A percentile compares a stretch with the other conserved stretches of the same genome.
phyloP scores from a whole-genome alignment of 2,329 filamentous ascomycete species.

The Penicillium rolfsii region DNA sequence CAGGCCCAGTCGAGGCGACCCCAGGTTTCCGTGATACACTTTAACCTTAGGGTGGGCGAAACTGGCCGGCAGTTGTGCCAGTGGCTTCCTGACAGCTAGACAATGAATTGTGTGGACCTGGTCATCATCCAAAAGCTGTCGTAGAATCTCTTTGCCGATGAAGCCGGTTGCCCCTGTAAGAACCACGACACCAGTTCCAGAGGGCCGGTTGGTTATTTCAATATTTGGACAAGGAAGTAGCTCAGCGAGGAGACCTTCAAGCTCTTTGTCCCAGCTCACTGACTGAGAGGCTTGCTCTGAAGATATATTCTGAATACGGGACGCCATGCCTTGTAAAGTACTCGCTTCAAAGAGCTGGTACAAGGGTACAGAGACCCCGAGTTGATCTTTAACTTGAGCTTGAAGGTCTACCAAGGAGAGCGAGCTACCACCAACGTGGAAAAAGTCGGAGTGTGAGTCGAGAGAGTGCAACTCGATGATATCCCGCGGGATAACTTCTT shows the following conservation, averaged over 20 bases:
- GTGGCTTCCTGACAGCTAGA: conserved; percentile 21
- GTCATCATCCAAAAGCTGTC: conserved; percentile 15
- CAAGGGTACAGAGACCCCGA: conserved; percentile 17
- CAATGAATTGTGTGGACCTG: conserved; percentile 18
- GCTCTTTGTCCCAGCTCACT: conserved; percentile 23
- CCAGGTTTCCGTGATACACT: conserved; percentile 21
- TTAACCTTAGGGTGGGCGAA: conserved; percentile 22
- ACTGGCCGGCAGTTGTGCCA: conserved; percentile 6
- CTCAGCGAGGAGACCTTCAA: conserved; percentile 6
- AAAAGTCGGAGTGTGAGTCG: conserved; percentile 23
- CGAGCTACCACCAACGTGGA: conserved; percentile 28
- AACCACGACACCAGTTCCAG: conserved; percentile 10
- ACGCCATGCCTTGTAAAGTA: conserved; percentile 23
- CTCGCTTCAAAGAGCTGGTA: conserved; percentile 25
- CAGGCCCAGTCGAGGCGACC: conserved; percentile 19
- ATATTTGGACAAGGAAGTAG: neutral
- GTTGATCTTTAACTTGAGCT: conserved; percentile 16
- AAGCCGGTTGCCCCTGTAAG: conserved; percentile 28
- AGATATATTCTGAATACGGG: conserved; percentile 12
- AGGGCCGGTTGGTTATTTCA: neutral
- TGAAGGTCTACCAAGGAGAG: conserved; percentile 22
- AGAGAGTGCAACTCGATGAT: conserved; percentile 17
- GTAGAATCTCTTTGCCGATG: conserved; percentile 26
- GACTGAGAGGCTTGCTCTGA: neutral
- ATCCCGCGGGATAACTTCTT: conserved; percentile 19